Evolutionary conservation across 305 asterid genomes (phyloP).

Genomic region (Rubia tinctorum): DNA sequence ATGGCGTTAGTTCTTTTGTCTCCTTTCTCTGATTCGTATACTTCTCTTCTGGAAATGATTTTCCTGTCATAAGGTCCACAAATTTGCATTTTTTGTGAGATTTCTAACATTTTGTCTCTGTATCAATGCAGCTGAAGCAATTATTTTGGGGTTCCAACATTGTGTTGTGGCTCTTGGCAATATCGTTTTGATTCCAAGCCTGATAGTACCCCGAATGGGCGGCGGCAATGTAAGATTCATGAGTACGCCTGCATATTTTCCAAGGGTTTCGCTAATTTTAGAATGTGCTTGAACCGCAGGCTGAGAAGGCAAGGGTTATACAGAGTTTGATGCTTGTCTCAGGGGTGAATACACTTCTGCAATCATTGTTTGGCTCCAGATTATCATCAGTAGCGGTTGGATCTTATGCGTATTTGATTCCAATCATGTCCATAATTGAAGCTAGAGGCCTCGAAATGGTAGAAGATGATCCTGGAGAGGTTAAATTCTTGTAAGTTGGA

Average conservation of each 20-base stretch:
- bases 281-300: conserved; percentile 35
- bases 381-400: conserved; percentile 63
- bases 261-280: background rate
- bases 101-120: background rate
- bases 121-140: conserved; percentile 49
- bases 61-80: background rate
- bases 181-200: conserved; percentile 55
- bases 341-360: conserved; percentile 66
- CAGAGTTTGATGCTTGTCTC: conserved; percentile 62
- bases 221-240: conserved; percentile 52
- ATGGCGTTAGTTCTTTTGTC: conserved; percentile 31
- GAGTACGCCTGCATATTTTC: background rate
- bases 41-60: background rate
- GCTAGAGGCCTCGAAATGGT: conserved; percentile 35
- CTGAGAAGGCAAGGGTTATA: conserved; percentile 64
- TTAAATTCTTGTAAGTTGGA: conserved; percentile 13
- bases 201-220: conserved; percentile 72
- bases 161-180: conserved; percentile 65
- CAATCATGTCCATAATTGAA: conserved; percentile 44
- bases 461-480: conserved; percentile 42
- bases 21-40: background rate
- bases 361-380: conserved; percentile 70
- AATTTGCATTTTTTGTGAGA: background rate
- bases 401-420: conserved; percentile 66
- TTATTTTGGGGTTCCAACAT: conserved; percentile 76